These are phyloP conservation scores for Ophiorrhiza pumila DNA, from an alignment of 257 asterid genomes.

Conservation along the genomic window DNA sequence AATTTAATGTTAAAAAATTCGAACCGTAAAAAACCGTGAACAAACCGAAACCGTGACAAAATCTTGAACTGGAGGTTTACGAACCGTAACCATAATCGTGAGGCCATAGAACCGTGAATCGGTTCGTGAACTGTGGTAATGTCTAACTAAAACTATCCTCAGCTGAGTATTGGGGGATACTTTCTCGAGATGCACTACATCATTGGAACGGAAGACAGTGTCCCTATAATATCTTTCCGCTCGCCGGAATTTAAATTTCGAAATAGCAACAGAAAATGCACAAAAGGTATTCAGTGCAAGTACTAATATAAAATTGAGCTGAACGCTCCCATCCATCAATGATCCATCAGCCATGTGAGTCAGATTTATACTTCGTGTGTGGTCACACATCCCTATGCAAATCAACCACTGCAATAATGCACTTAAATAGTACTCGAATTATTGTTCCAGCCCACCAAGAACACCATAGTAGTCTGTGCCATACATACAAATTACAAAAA, in stretches of 20 bases:
- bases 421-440: constrained; percentile 11
- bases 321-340: constrained; percentile 4
- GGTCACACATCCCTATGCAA: constrained; percentile 44
- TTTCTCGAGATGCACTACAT: too few species aligned
- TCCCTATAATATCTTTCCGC: too few species aligned
- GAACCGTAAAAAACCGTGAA: too few species aligned
- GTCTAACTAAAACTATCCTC: too few species aligned
- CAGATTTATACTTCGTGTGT: constrained; percentile 26
- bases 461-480: constrained; percentile 7
- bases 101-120: too few species aligned
- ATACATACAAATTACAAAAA: not conserved
- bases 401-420: constrained; percentile 8
- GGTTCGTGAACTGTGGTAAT: too few species aligned
- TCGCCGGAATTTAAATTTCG: not conserved
- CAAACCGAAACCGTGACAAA: too few species aligned
- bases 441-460: not conserved
- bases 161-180: too few species aligned
- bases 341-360: constrained; percentile 40
- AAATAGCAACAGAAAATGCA: not conserved
- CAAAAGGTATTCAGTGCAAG: not conserved
- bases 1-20: too few species aligned
- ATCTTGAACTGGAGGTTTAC: too few species aligned
- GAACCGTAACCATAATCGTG: too few species aligned
- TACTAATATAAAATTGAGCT: not conserved
- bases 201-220: too few species aligned